Evolutionary conservation across 306 rosid species (phyloP), one percentile per base, ranked within the genome.

Genomic region (Vigna radiata): DNA sequence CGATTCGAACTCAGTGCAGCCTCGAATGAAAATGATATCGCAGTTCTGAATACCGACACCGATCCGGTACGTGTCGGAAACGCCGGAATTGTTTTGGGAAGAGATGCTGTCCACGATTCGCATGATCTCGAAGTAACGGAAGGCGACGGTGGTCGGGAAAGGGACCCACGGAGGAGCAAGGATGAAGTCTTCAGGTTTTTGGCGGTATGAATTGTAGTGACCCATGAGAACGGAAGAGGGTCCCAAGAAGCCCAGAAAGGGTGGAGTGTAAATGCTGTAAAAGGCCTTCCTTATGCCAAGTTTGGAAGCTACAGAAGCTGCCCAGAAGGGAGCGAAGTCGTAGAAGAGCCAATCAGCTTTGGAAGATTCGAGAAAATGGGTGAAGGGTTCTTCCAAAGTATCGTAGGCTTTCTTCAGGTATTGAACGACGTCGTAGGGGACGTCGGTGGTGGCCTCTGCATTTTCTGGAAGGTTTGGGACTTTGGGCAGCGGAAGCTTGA

Each of bases 401-500:
- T 88, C 90, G 37, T 53, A 62, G 11, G 87, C 87, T 5, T 16
- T 9, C 19, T 88, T 90, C 8, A 90, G 90, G n/a, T 37, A 18
- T 14, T 36, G 81, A 33, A 88, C 83, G 13, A 55, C 49, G 65
- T 85, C 54, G 31, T 65, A 68, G 0, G 91, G 80, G 23, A 90
- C 3, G 25, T 90, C 89, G 0, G 46, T 4, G 33, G 89, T 90
- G 53, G 91, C 86, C 46, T 90, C 89, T 8, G 90, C 86, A 11
- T 72, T 53, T 23, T 59, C 60, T 1, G 91, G 92, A 9, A 88
- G 89, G 70, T 68, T 79, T 0, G 49, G 10, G 0, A 18, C 46
- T 1, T 17, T 41, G 17, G 90, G 90, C 3, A 88, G 17, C 1
- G 89, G 86, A 16, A 90, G 77, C 37, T 31, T 62, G 46, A 90